Evolutionary conservation across 1,284 basidiomycete species (phyloP).

Genomic region (Schizophyllum commune): DNA sequence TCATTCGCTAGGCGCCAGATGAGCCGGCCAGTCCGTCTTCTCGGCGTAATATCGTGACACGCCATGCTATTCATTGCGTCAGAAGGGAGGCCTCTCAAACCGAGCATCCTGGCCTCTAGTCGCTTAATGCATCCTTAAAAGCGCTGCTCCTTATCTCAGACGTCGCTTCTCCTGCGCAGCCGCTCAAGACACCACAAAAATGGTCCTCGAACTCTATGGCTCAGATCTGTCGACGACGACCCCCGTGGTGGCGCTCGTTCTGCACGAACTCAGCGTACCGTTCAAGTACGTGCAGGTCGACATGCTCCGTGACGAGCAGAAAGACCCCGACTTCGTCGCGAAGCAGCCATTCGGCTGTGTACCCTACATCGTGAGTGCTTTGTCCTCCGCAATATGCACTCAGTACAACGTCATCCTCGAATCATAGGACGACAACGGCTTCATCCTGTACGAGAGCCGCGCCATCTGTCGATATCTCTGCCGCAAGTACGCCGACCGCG

Average conservation of each 20-base stretch:
- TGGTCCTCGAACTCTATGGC: background rate
- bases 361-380: constrained; percentile 4
- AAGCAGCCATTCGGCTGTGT: constrained; percentile 8
- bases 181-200: no score
- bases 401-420: background rate
- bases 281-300: constrained; percentile 8
- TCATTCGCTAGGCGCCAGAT: no score
- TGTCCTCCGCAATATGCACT: background rate
- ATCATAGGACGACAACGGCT: constrained; percentile 7
- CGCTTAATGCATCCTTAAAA: no score
- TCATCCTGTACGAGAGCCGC: constrained; percentile 7
- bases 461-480: constrained; percentile 12
- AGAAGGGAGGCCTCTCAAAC: no score
- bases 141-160: no score
- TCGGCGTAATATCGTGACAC: no score
- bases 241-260: constrained; percentile 31
- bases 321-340: constrained; percentile 5
- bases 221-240: constrained; percentile 27
- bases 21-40: no score
- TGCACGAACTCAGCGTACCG: constrained; percentile 34
- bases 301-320: constrained; percentile 1
- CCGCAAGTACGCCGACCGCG: constrained; percentile 10
- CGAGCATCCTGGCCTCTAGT: no score
- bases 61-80: no score
- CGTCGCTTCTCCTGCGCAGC: no score